A percentile compares a stretch with the other conserved stretches of the same genome.
Evolutionary conservation across 2,329 filamentous ascomycete genomes (phyloP).

Genomic region (Aspergillus sergii): DNA sequence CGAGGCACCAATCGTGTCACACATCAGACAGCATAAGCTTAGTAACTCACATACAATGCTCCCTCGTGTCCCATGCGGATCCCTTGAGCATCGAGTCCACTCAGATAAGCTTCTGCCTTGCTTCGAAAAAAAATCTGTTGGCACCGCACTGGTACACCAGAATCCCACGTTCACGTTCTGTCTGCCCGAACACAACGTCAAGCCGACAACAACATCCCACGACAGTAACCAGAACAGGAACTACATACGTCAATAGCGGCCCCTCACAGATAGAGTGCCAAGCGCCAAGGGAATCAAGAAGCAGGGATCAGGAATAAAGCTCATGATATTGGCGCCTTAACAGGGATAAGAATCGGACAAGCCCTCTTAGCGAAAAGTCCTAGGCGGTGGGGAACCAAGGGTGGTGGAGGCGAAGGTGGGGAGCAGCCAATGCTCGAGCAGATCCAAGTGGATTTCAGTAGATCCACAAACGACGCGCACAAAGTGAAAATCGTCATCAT

Average conservation of each 20-base stretch:
- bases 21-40: background rate
- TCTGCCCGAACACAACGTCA: background rate
- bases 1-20: background rate
- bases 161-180: background rate
- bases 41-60: background rate
- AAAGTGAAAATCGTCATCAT: slow-evolving; percentile 12
- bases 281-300: slow-evolving; percentile 8
- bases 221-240: background rate
- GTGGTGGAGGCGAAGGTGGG: slow-evolving; percentile 2
- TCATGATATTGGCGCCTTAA: background rate
- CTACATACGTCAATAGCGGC: slow-evolving; percentile 3
- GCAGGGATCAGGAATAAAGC: slow-evolving; percentile 5
- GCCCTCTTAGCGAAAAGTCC: slow-evolving; percentile 5
- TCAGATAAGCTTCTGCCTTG: background rate
- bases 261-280: background rate
- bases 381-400: background rate
- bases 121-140: background rate
- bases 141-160: background rate
- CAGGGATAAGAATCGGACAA: slow-evolving; percentile 9
- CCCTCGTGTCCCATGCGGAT: background rate
- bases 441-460: slow-evolving; percentile 2
- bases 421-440: slow-evolving; percentile 3
- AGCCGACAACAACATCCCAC: background rate
- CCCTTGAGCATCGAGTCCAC: background rate
- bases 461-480: slow-evolving; percentile 9